Evolutionary conservation across 306 rosid genomes (phyloP).

Genomic region (Astragalus glycyphyllos): DNA sequence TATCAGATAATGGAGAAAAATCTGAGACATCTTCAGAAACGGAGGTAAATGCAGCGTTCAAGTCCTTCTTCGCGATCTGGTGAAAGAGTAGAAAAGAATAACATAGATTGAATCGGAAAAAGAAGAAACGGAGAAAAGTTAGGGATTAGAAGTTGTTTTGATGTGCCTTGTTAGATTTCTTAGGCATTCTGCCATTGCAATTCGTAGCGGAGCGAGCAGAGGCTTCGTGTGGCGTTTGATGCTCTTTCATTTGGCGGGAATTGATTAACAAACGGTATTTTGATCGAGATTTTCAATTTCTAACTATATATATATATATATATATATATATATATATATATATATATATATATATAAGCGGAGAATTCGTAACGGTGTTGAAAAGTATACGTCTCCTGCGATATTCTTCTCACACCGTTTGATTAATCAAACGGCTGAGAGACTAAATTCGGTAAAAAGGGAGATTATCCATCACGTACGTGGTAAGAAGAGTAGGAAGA

Average conservation of each 20-base stretch:
- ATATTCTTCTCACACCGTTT: no score
- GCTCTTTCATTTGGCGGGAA: slow-evolving; percentile 47
- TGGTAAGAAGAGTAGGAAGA: no score
- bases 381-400: no score
- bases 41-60: slow-evolving; percentile 36
- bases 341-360: no score
- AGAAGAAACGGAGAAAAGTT: neutral
- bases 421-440: no score
- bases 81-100: slow-evolving; percentile 4
- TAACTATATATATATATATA: slow-evolving; percentile 9
- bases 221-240: slow-evolving; percentile 40
- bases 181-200: slow-evolving; percentile 23
- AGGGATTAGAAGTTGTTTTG: neutral
- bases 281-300: neutral
- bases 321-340: no score
- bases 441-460: no score
- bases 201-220: slow-evolving; percentile 34
- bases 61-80: slow-evolving; percentile 44
- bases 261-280: neutral
- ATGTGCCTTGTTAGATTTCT: slow-evolving; percentile 27
- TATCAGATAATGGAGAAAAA: slow-evolving; percentile 33
- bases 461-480: no score
- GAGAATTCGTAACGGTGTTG: neutral
- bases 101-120: neutral
- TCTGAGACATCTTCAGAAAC: slow-evolving; percentile 35